These are phyloP conservation scores for Nephelium lappaceum DNA, from an alignment of 345 rosid species.

Conservation along the genomic window DNA sequence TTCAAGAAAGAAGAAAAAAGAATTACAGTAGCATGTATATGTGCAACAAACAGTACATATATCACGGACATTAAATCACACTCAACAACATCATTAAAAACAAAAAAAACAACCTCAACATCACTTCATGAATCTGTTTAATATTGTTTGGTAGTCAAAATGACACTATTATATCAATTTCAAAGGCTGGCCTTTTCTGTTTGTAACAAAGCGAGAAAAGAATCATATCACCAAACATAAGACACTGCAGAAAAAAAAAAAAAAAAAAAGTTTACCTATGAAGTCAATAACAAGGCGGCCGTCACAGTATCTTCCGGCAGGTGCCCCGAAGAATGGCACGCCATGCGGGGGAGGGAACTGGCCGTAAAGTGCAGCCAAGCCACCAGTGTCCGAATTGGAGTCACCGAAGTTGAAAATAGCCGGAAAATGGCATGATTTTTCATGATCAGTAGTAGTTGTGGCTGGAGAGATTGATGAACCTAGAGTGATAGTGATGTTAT, in stretches of 20 bases:
- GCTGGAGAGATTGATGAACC: background rate
- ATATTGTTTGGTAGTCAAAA: background rate
- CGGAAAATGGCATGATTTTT: slow-evolving; percentile 49
- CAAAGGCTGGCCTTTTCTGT: background rate
- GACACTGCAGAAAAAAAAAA: background rate
- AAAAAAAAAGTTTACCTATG: slow-evolving; percentile 48
- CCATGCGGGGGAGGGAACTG: slow-evolving; percentile 78
- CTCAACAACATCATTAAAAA: too few relatives aligned
- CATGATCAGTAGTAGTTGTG: background rate
- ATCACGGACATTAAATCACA: too few relatives aligned
- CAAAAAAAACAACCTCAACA: too few relatives aligned
- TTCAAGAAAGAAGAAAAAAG: too few relatives aligned
- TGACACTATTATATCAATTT: background rate
- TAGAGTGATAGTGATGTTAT: background rate
- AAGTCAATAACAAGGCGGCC: slow-evolving; percentile 87
- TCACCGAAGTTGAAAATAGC: slow-evolving; percentile 96
- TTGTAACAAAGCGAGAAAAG: background rate
- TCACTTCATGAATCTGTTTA: background rate
- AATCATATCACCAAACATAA: background rate
- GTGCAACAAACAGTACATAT: too few relatives aligned
- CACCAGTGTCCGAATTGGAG: slow-evolving; percentile 96
- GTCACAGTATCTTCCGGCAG: slow-evolving; percentile 81
- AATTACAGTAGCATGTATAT: too few relatives aligned
- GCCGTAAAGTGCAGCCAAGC: slow-evolving; percentile 81
- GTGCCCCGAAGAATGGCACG: slow-evolving; percentile 62